Conservation (phyloP, 192 early-diverging fungal genomes). For the Spizellomyces punctatus region DNA sequence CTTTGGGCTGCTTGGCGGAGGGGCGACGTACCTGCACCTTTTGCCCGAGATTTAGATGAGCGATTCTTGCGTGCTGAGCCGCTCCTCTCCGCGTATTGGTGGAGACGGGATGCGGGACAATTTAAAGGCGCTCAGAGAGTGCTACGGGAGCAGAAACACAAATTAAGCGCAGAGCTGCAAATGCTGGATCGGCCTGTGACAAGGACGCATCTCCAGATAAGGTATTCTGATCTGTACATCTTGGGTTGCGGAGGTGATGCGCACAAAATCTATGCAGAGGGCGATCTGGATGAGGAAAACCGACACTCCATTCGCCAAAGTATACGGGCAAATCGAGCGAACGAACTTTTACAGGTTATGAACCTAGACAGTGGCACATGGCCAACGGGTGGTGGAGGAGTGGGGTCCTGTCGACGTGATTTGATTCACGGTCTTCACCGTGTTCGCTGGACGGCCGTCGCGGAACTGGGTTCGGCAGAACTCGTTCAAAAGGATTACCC, state of each 20-base stretch:
- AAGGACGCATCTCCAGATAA: slow-evolving; percentile 39
- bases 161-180: slow-evolving; percentile 27
- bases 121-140: slow-evolving; percentile 15
- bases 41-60: slow-evolving; percentile 51
- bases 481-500: slow-evolving; percentile 52
- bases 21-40: slow-evolving; percentile 41
- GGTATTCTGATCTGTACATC: slow-evolving; percentile 42
- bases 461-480: slow-evolving; percentile 46
- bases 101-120: slow-evolving; percentile 36
- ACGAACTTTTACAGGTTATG: slow-evolving; percentile 40
- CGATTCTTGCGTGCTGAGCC: slow-evolving; percentile 39
- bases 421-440: slow-evolving; percentile 40
- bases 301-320: background rate
- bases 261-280: slow-evolving; percentile 15
- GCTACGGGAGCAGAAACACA: slow-evolving; percentile 28
- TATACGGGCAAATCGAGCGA: background rate
- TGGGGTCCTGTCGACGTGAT: slow-evolving; percentile 50
- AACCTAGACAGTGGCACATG: slow-evolving; percentile 48
- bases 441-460: slow-evolving; percentile 48
- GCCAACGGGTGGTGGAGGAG: slow-evolving; percentile 53
- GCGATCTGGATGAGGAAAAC: slow-evolving; percentile 9
- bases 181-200: slow-evolving; percentile 39
- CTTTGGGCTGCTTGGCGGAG: slow-evolving; percentile 46
- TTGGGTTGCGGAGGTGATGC: slow-evolving; percentile 44
- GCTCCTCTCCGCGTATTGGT: slow-evolving; percentile 37